Evolutionary conservation across 108 stramenopile genomes (phyloP).

Genomic region (Aurantiochytrium sp.): DNA sequence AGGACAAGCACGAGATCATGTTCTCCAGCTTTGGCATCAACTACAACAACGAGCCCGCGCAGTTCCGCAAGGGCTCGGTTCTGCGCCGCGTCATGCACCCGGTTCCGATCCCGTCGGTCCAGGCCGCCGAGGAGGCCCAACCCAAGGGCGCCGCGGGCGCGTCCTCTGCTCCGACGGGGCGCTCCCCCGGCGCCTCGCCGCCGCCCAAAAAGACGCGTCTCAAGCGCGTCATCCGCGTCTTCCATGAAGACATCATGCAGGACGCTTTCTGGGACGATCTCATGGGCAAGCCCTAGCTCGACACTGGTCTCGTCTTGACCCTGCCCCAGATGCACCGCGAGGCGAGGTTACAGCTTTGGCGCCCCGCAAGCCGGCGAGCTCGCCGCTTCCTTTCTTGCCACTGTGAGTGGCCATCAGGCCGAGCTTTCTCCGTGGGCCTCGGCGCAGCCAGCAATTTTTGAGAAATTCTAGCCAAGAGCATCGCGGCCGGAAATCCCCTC

Average conservation of each 20-base stretch:
- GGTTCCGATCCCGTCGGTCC: not conserved
- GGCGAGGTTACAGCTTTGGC: too few species aligned
- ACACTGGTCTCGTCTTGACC: too few species aligned
- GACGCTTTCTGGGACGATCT: not conserved
- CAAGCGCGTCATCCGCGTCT: not conserved
- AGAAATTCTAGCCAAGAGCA: too few species aligned
- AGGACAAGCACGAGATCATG: slow-evolving; percentile 50
- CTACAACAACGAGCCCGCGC: slow-evolving; percentile 47
- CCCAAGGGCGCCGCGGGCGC: not conserved
- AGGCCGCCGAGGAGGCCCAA: not conserved
- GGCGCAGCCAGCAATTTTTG: too few species aligned
- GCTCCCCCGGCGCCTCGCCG: not conserved
- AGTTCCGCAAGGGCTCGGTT: slow-evolving; percentile 40
- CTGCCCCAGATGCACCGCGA: too few species aligned
- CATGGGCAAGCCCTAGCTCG: too few species aligned
- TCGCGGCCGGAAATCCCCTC: too few species aligned
- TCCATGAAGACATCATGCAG: slow-evolving; percentile 10
- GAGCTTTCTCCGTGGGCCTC: too few species aligned
- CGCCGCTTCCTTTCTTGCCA: too few species aligned
- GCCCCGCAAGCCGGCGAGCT: too few species aligned
- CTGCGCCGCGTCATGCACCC: not conserved
- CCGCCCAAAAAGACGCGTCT: not conserved
- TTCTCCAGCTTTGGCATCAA: slow-evolving; percentile 48
- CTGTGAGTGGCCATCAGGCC: too few species aligned
- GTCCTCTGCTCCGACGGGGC: too few species aligned